phyloP scores from a whole-genome alignment of 2,329 filamentous ascomycete genomes.

The Sporothrix inflata region DNA sequence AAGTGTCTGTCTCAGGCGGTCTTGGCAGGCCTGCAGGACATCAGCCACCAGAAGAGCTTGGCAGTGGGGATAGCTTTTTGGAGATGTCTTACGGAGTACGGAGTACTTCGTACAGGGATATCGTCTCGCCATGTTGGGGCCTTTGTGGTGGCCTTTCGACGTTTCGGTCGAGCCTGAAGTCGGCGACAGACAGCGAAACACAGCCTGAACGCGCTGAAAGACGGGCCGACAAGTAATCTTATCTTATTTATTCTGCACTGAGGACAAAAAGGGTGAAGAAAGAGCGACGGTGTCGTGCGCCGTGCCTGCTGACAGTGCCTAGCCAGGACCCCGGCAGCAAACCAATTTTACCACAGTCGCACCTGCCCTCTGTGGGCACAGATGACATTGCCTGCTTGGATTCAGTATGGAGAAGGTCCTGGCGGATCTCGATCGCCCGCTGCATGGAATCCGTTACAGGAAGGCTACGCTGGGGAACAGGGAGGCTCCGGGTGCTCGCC shows the following conservation, averaged over 20 bases:
- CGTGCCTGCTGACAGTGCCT: not conserved
- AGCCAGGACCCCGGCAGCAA: no score
- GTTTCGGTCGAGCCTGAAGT: not conserved
- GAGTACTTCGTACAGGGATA: no score
- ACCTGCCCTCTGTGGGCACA: not conserved
- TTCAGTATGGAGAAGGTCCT: not conserved
- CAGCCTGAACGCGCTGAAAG: not conserved
- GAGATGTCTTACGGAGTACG: no score
- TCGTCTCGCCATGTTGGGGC: not conserved
- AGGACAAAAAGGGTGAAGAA: not conserved
- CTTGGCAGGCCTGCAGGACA: not conserved
- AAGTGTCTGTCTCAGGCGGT: not conserved
- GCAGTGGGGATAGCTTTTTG: not conserved
- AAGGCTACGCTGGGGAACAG: not conserved
- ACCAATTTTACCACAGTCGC: not conserved
- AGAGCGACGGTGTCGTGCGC: not conserved
- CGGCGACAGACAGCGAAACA: not conserved
- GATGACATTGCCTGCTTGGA: not conserved
- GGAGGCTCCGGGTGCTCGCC: not conserved
- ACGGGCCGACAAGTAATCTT: not conserved
- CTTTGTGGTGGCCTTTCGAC: not conserved
- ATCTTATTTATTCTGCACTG: not conserved
- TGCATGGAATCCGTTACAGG: not conserved
- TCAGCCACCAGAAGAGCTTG: not conserved
- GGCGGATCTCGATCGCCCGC: conserved; percentile 3